These are phyloP conservation scores for Fusarium concolor DNA, from an alignment of 2,329 filamentous ascomycete genomes.

Conservation along the genomic window DNA sequence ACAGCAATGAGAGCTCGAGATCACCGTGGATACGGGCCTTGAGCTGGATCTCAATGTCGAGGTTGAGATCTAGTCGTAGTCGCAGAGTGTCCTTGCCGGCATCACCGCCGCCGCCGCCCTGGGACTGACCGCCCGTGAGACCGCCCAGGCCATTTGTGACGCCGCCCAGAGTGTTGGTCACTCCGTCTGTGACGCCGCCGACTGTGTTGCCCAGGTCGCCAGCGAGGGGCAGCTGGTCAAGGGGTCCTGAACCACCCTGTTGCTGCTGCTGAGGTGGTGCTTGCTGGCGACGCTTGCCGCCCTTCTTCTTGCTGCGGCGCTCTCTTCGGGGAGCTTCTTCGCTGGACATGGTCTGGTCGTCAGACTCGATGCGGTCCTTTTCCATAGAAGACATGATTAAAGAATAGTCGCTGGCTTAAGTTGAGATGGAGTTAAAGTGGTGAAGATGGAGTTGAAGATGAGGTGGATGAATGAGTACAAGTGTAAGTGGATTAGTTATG, in stretches of 20 bases:
- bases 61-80: constrained; percentile 80
- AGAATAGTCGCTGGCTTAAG: constrained; percentile 7
- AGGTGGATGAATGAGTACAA: not conserved
- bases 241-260: constrained; percentile 36
- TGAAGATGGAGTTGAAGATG: not conserved
- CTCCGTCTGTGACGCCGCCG: constrained; percentile 56
- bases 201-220: constrained; percentile 52
- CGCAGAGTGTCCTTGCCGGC: constrained; percentile 72
- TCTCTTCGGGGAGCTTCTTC: constrained; percentile 43
- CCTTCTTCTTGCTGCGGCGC: constrained; percentile 48
- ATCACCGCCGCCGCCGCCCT: constrained; percentile 50
- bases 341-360: constrained; percentile 41
- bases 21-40: constrained; percentile 90
- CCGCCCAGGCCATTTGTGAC: constrained; percentile 54
- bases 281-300: constrained; percentile 47
- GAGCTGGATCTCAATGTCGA: constrained; percentile 86
- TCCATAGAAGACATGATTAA: constrained; percentile 42
- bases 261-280: constrained; percentile 34
- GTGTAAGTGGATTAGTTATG: constrained; percentile 17
- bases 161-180: constrained; percentile 56
- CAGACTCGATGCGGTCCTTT: constrained; percentile 47
- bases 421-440: no score
- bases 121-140: constrained; percentile 52
- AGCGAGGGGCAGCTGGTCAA: constrained; percentile 55
- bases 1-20: constrained; percentile 78